These are phyloP conservation scores for Isabelozyma gotoi DNA, from an alignment of 805 yeast species.

Conservation along the genomic window DNA sequence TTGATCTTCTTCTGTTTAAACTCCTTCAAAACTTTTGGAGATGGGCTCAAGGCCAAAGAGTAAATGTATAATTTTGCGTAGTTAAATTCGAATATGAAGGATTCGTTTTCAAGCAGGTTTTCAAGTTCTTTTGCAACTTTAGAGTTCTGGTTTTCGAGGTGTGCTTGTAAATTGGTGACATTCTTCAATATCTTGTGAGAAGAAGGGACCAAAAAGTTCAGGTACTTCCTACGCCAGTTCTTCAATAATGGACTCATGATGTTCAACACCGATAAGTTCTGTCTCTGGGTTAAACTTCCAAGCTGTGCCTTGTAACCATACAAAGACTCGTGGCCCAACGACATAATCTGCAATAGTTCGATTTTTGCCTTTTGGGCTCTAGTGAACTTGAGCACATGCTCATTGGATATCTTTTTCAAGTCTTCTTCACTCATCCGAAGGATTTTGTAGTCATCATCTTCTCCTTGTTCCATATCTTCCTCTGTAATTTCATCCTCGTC, in stretches of 20 bases:
- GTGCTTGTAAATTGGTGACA: conserved; percentile 18
- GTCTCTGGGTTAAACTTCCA: conserved; percentile 54
- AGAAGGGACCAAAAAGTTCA: conserved; percentile 51
- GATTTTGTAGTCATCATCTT: conserved; percentile 25
- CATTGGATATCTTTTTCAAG: conserved; percentile 19
- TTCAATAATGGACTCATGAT: conserved; percentile 75
- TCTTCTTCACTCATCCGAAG: conserved; percentile 35
- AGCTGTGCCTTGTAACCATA: conserved; percentile 65
- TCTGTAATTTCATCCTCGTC: conserved; percentile 41
- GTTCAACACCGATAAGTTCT: conserved; percentile 67
- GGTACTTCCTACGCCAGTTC: conserved; percentile 72
- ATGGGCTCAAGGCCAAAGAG: conserved; percentile 69
- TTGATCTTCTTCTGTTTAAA: conserved; percentile 16
- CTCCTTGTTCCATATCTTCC: conserved; percentile 26
- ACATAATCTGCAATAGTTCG: conserved; percentile 74
- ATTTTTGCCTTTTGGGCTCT: conserved; percentile 70
- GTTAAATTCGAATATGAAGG: conserved; percentile 77
- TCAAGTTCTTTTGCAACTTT: conserved; percentile 39
- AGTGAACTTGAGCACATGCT: conserved; percentile 51
- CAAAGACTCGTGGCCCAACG: conserved; percentile 80
- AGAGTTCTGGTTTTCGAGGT: conserved; percentile 27
- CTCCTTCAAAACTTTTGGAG: conserved; percentile 19
- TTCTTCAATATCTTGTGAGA: conserved; percentile 37
- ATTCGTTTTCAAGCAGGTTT: conserved; percentile 58
- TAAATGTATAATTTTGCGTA: conserved; percentile 82